phyloP scores from a whole-genome alignment of 805 yeast genomes.

The Metschnikowia cubensis region DNA sequence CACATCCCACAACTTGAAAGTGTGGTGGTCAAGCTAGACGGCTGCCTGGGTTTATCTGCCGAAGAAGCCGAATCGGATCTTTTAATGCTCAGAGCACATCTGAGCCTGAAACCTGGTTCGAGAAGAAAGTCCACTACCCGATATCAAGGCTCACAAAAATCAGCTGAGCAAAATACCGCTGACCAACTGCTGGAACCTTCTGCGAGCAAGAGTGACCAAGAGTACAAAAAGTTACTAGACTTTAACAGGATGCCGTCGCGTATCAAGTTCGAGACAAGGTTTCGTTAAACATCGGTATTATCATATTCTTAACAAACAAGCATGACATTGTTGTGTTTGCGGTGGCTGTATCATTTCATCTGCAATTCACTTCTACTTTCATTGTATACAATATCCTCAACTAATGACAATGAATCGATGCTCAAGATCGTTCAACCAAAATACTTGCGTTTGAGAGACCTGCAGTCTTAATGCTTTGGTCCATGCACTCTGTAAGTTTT shows the following conservation, averaged over 20 bases:
- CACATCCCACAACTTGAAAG: slow-evolving; percentile 16
- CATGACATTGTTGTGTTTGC: not conserved
- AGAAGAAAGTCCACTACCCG: not conserved
- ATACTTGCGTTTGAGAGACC: slow-evolving; percentile 81
- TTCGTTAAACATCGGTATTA: not conserved
- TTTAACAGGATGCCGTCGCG: slow-evolving; percentile 7
- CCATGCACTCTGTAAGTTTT: slow-evolving; percentile 55
- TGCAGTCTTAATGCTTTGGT: slow-evolving; percentile 62
- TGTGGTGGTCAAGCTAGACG: slow-evolving; percentile 12
- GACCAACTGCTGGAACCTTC: not conserved
- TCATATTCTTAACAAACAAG: not conserved
- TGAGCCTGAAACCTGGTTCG: not conserved
- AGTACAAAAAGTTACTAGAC: slow-evolving; percentile 9
- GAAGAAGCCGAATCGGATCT: slow-evolving; percentile 15
- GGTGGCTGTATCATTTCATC: not conserved
- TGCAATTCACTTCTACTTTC: not conserved
- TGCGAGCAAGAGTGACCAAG: not conserved
- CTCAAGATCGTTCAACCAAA: slow-evolving; percentile 48
- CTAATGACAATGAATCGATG: not conserved
- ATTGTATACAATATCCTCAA: not conserved
- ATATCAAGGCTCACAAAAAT: not conserved
- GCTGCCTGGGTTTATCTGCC: slow-evolving; percentile 14
- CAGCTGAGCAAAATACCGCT: not conserved
- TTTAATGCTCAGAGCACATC: slow-evolving; percentile 5
- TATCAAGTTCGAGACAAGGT: slow-evolving; percentile 1